These are phyloP conservation scores for Phytophthora syringae DNA, from an alignment of 352 stramenopile species.

Conservation along the genomic window DNA sequence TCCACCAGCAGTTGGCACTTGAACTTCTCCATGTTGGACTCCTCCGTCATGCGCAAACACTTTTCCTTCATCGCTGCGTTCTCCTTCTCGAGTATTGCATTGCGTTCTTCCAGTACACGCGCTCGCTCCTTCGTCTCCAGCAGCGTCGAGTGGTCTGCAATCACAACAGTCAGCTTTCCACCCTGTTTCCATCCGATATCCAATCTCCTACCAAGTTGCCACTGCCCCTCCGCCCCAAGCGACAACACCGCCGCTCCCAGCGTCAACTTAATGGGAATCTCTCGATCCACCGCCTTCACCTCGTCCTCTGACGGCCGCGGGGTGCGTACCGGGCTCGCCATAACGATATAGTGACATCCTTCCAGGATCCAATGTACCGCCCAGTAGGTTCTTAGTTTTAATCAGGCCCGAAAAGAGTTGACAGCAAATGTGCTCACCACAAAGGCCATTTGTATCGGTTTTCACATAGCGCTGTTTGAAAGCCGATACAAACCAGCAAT, in stretches of 20 bases:
- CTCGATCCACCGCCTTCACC: constrained; percentile 32
- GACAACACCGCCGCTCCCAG: constrained; percentile 60
- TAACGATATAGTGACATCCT: background rate
- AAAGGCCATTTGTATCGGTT: no score
- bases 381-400: no score
- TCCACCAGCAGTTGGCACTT: constrained; percentile 89
- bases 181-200: background rate
- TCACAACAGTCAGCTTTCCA: constrained; percentile 1
- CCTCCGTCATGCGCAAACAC: constrained; percentile 67
- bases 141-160: constrained; percentile 65
- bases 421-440: no score
- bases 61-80: constrained; percentile 68
- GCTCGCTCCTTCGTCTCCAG: constrained; percentile 46
- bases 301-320: constrained; percentile 13
- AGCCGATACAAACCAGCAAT: no score
- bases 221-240: constrained; percentile 52
- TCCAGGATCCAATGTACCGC: constrained; percentile 9
- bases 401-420: no score
- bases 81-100: constrained; percentile 59
- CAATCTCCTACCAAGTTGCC: constrained; percentile 63
- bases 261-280: constrained; percentile 72
- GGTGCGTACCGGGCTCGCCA: background rate
- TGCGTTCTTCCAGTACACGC: constrained; percentile 47
- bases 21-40: constrained; percentile 90
- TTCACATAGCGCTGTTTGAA: no score